A percentile compares a stretch with the other conserved stretches of the same genome.
These are phyloP conservation scores for Trichophaea hybrida DNA, from an alignment of 2,329 filamentous ascomycete genomes.

Conservation along the genomic window DNA sequence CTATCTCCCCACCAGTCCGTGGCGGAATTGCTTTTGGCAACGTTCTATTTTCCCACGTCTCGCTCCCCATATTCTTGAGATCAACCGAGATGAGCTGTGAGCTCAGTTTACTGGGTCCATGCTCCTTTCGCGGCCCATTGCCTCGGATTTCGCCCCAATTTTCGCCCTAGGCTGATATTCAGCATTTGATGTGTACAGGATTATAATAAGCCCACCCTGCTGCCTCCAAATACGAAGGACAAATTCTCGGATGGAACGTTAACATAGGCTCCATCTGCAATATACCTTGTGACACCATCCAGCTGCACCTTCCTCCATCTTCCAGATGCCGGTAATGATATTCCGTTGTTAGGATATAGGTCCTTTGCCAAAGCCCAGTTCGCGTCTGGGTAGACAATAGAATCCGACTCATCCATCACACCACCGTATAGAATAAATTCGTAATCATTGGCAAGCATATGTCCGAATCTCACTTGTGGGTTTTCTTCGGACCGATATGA, in stretches of 20 bases:
- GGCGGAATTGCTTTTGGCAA: constrained; percentile 10
- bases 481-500: constrained; percentile 7
- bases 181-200: neutral
- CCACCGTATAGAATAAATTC: constrained; percentile 26
- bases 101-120: neutral
- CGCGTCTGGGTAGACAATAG: constrained; percentile 3
- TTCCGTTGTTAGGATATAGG: constrained; percentile 18
- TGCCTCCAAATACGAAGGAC: constrained; percentile 19
- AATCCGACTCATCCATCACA: constrained; percentile 15
- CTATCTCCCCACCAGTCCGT: constrained; percentile 30
- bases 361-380: constrained; percentile 16
- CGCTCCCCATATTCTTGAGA: neutral
- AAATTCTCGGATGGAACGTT: constrained; percentile 23
- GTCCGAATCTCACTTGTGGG: constrained; percentile 18
- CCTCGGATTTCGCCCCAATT: constrained; percentile 2
- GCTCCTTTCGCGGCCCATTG: neutral
- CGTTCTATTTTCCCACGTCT: constrained; percentile 16
- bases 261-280: constrained; percentile 23
- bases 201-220: constrained; percentile 10
- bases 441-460: constrained; percentile 26
- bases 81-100: constrained; percentile 14
- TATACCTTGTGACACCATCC: constrained; percentile 18
- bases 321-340: constrained; percentile 4
- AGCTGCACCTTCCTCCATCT: constrained; percentile 8
- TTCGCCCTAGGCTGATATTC: neutral